Base-by-base conservation (phyloP, 345 rosid species). In the Linum usitatissimum region DNA sequence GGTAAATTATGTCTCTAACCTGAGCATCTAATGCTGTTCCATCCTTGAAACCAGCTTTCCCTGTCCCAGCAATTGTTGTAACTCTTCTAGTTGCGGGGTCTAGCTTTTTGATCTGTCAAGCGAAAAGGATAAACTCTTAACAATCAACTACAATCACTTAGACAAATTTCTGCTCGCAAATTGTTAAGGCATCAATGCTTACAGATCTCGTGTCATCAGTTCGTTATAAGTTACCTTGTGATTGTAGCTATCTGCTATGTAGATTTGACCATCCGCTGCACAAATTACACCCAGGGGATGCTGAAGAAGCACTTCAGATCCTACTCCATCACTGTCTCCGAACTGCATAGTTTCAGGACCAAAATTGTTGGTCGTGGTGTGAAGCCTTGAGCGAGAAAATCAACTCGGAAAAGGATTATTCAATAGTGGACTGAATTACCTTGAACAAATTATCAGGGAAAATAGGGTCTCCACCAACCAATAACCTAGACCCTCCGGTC, bases 1-100 rank as follows among this genome's bases (percentile, higher is more conserved):
- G 19, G 42, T 14, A 40, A 58, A 53, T 40, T 6, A 38, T 34
- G 49, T 39, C 68, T 65, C 82, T 62, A 39, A 88, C 98, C 96
- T 86, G 95, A 67, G 98, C 89, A 23, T 53, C 70, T 55, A 75
- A 73, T 48, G 83, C 84, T 48, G 57, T 65, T 76, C 98, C 98
- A 64, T 89, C 95, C 76, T 76, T 83, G 76, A 89, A 92, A 79
- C 95, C 96, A 13, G 96, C 95, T 81, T 87, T 92, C 59, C 96
- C 98, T 13, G 91, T 85, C 67, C 98, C 98, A 28, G 91, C 96
- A 63, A 92, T 53, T 15, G 96, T 89, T 23, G 70, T 81, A 64
- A 89, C 88, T 71, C 77, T 82, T 76, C 80, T 89, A 65, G 76
- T 85, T 30, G 79, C 75, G 30, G 91, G 95, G 65, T 89, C 91